Evolutionary conservation across 2,329 filamentous ascomycete genomes (phyloP).

Genomic region (Fusarium penzigii): DNA sequence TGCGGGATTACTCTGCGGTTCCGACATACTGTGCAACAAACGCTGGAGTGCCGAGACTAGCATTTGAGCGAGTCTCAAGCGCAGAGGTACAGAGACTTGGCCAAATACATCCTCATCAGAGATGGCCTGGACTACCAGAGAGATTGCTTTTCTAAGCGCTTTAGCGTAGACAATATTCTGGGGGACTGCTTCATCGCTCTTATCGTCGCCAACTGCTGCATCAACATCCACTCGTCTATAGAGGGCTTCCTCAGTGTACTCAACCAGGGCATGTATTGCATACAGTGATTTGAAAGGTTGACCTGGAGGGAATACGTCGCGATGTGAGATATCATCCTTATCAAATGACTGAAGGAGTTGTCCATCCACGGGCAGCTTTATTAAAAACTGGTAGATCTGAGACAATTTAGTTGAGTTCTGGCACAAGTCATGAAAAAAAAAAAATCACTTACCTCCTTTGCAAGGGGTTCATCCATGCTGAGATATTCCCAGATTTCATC

Average conservation of each 20-base stretch:
- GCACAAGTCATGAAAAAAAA: not conserved
- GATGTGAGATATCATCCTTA: constrained; percentile 51
- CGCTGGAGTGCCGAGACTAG: constrained; percentile 32
- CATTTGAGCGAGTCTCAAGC: constrained; percentile 29
- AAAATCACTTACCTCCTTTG: constrained; percentile 64
- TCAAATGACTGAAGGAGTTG: constrained; percentile 62
- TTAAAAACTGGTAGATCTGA: constrained; percentile 70
- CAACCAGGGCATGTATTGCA: constrained; percentile 65
- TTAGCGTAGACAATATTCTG: constrained; percentile 32
- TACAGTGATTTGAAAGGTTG: constrained; percentile 76
- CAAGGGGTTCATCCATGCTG: constrained; percentile 68
- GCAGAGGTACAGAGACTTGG: constrained; percentile 25
- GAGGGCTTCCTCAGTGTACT: constrained; percentile 55
- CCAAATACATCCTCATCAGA: constrained; percentile 56
- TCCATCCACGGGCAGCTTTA: constrained; percentile 68
- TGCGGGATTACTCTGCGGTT: not conserved
- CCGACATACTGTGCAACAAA: constrained; percentile 29
- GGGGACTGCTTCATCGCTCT: constrained; percentile 11
- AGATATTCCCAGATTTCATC: constrained; percentile 81
- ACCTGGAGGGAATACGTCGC: constrained; percentile 65
- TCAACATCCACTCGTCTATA: constrained; percentile 21
- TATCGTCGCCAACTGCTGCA: constrained; percentile 1
- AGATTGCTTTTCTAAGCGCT: constrained; percentile 47
- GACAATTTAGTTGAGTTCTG: constrained; percentile 16
- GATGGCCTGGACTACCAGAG: constrained; percentile 60